Evolutionary conservation across 2,329 filamentous ascomycete genomes (phyloP).

Genomic region (Nemania sp.): DNA sequence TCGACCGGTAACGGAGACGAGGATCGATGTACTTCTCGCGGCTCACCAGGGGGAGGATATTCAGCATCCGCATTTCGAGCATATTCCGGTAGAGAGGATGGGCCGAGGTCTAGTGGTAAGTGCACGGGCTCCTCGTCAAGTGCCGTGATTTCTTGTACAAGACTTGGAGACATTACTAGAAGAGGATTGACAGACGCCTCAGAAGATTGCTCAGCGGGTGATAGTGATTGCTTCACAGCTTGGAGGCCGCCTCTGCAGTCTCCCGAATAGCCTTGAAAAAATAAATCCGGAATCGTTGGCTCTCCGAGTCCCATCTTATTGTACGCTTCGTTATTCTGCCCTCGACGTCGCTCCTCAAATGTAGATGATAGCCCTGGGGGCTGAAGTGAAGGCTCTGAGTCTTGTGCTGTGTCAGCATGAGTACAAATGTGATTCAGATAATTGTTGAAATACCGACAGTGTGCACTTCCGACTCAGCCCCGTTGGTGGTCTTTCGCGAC

Average conservation of each 20-base stretch:
- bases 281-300: slow-evolving; percentile 23
- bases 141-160: neutral
- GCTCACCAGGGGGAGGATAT: neutral
- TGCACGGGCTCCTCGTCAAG: neutral
- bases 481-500: neutral
- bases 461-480: neutral
- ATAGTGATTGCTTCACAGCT: neutral
- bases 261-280: slow-evolving; percentile 2
- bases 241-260: neutral
- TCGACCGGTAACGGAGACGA: slow-evolving; percentile 32
- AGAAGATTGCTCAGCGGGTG: neutral
- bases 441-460: slow-evolving; percentile 28
- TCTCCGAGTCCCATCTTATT: slow-evolving; percentile 22
- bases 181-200: neutral
- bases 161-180: neutral
- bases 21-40: neutral
- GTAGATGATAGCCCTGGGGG: slow-evolving; percentile 23
- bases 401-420: slow-evolving; percentile 11
- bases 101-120: neutral
- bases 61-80: neutral
- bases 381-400: slow-evolving; percentile 7
- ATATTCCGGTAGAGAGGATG: neutral
- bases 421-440: neutral
- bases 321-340: slow-evolving; percentile 11
- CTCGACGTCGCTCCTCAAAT: slow-evolving; percentile 19